Percentiles rank a stretch among this genome's conserved stretches.
phyloP scores from a whole-genome alignment of 1,139 yeast species.

The Zygosaccharomyces sapae region DNA sequence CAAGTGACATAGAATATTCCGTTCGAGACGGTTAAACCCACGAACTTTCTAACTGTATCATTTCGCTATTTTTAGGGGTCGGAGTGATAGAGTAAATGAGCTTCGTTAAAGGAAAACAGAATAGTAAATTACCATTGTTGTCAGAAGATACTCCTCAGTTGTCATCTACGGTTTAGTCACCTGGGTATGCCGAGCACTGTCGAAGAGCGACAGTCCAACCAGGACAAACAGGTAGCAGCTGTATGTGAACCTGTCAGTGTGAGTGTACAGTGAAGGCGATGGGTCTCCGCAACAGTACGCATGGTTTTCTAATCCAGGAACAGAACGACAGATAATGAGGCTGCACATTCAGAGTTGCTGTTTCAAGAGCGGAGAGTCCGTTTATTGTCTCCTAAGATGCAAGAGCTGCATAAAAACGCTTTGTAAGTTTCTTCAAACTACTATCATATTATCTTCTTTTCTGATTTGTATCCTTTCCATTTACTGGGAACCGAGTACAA shows the following conservation, averaged over 20 bases:
- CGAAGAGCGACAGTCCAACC: no score
- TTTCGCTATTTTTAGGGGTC: no score
- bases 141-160: no score
- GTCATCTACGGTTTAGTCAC: no score
- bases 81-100: no score
- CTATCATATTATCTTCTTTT: conserved; percentile 10
- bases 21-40: no score
- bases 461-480: conserved; percentile 17
- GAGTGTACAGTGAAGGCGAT: background rate
- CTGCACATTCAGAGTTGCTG: background rate
- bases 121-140: no score
- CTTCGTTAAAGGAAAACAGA: no score
- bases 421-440: conserved; percentile 11
- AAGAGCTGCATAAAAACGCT: conserved; percentile 13
- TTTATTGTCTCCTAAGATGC: conserved; percentile 16
- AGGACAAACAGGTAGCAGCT: no score
- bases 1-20: no score
- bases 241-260: background rate
- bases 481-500: conserved; percentile 23
- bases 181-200: no score
- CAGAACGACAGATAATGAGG: background rate
- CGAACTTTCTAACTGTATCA: no score
- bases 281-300: background rate
- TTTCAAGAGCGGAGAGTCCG: conserved; percentile 9
- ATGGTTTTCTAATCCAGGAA: background rate